Percentiles rank a stretch among this genome's conserved stretches.
Conservation (phyloP, 75 land plant genomes). For the Pinus taeda region DNA sequence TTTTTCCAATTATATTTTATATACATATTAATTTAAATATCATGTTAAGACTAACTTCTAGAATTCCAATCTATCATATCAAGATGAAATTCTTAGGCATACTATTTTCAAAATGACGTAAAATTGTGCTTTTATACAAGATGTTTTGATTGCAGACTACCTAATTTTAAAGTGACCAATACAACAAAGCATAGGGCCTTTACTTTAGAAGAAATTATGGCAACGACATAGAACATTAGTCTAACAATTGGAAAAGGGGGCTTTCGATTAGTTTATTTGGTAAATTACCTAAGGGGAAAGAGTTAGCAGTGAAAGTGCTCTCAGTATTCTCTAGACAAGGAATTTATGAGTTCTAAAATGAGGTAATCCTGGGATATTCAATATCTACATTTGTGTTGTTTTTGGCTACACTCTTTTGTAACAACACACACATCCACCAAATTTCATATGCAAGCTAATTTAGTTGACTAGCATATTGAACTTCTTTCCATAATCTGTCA, state of each 20-base stretch:
- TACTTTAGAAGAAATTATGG: not conserved
- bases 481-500: slow-evolving; percentile 29
- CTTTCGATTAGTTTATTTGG: not conserved
- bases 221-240: not conserved
- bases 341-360: not conserved
- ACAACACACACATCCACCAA: not conserved
- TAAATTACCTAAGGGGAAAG: not conserved
- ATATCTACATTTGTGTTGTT: not conserved
- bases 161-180: not conserved
- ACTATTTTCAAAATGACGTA: too few species aligned
- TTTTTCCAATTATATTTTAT: too few species aligned
- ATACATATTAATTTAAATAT: too few species aligned
- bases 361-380: not conserved
- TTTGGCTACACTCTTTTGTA: not conserved
- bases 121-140: too few species aligned
- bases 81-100: too few species aligned
- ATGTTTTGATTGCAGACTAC: too few species aligned
- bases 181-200: not conserved
- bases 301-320: not conserved
- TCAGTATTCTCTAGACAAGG: not conserved
- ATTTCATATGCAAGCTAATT: not conserved
- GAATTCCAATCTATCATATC: too few species aligned
- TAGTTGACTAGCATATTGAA: slow-evolving; percentile 7
- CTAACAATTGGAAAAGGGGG: not conserved
- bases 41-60: too few species aligned